Conservation (phyloP, 139 green algal species). For the Pleodorina starrii region DNA sequence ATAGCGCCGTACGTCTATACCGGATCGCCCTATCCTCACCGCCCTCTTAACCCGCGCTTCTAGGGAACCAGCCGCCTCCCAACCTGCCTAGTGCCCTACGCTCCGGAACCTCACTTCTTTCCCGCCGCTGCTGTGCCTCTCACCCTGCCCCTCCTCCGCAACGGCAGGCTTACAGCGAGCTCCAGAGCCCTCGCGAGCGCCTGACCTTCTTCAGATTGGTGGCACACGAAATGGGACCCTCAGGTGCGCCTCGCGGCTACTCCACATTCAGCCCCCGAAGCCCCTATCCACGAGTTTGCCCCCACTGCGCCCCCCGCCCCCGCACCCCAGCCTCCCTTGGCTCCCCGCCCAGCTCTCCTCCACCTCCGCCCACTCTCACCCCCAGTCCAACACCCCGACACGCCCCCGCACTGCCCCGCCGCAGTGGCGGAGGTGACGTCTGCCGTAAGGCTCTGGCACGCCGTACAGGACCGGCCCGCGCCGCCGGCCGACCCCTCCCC, state of each 20-base stretch:
- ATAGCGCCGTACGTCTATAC: background rate
- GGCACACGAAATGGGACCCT: background rate
- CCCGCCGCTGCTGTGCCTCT: background rate
- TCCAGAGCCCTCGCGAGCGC: background rate
- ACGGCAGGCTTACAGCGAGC: background rate
- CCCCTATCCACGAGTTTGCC: background rate
- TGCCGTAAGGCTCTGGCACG: slow-evolving; percentile 28
- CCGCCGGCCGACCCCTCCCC: background rate
- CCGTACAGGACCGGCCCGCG: background rate
- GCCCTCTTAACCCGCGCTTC: background rate
- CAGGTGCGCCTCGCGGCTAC: background rate
- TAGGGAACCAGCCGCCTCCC: background rate
- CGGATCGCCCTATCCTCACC: background rate
- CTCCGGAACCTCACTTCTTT: background rate
- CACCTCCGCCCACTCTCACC: too few relatives aligned
- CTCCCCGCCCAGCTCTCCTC: background rate
- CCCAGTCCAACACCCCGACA: background rate
- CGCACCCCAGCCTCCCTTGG: background rate
- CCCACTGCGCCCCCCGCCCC: background rate
- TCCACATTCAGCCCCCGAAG: background rate
- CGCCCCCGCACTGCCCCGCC: background rate
- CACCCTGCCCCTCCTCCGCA: background rate
- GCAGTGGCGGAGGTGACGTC: slow-evolving; percentile 8
- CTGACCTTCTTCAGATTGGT: background rate
- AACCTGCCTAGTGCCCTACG: background rate